Evolutionary conservation across 2,329 filamentous ascomycete genomes (phyloP).

Genomic region (Aspergillus sp.): DNA sequence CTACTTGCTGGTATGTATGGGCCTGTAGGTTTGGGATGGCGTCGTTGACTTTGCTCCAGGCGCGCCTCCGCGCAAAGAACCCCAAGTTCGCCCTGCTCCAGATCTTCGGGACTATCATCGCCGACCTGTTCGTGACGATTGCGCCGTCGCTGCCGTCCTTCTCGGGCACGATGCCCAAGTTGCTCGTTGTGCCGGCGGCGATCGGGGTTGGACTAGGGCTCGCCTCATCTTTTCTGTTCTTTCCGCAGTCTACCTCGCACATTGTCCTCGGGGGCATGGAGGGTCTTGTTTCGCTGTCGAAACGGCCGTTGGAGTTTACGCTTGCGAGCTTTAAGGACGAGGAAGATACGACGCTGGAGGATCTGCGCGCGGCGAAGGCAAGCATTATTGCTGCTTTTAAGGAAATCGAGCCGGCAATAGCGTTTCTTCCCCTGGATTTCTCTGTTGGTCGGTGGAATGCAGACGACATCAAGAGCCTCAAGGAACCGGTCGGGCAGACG

Average conservation of each 20-base stretch:
- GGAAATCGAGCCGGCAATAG: slow-evolving; percentile 30
- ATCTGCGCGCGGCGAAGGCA: slow-evolving; percentile 22
- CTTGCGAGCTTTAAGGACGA: slow-evolving; percentile 9
- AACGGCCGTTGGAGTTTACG: slow-evolving; percentile 24
- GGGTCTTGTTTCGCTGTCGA: slow-evolving; percentile 19
- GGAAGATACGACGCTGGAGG: slow-evolving; percentile 9
- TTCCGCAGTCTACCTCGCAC: slow-evolving; percentile 43
- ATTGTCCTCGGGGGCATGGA: slow-evolving; percentile 29
- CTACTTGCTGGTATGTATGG: slow-evolving; percentile 29
- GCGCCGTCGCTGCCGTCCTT: slow-evolving; percentile 37
- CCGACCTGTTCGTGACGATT: slow-evolving; percentile 38
- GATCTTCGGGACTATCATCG: slow-evolving; percentile 41
- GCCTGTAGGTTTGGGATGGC: slow-evolving; percentile 2
- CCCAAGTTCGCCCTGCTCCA: slow-evolving; percentile 39
- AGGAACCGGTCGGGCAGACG: slow-evolving; percentile 27
- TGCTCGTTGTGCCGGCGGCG: slow-evolving; percentile 38
- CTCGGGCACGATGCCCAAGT: slow-evolving; percentile 28
- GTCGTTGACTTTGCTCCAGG: slow-evolving; percentile 9
- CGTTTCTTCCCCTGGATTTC: slow-evolving; percentile 40
- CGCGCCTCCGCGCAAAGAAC: slow-evolving; percentile 37
- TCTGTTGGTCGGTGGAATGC: slow-evolving; percentile 39
- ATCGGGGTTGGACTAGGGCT: slow-evolving; percentile 39
- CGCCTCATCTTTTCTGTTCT: slow-evolving; percentile 38
- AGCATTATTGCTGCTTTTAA: slow-evolving; percentile 30
- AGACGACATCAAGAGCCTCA: slow-evolving; percentile 33